Evolutionary conservation across 2,329 filamentous ascomycete species (phyloP).

Genomic region (Diaporthe citriasiana): DNA sequence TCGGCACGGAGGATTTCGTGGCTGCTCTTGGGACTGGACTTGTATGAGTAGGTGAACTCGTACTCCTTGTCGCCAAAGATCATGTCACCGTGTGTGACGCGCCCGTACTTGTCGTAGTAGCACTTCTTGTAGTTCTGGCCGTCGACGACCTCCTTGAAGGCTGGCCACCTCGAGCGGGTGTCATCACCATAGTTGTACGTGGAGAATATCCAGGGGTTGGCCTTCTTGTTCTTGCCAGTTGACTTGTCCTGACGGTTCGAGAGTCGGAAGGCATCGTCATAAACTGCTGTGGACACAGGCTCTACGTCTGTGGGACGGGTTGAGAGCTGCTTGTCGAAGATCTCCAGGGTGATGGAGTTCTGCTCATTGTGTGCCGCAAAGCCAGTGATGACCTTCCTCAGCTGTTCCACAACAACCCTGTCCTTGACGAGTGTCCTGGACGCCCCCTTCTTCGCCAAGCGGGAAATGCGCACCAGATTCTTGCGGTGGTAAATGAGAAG

Average conservation of each 20-base stretch:
- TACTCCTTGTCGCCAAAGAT: slow-evolving; percentile 48
- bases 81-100: slow-evolving; percentile 51
- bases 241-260: slow-evolving; percentile 44
- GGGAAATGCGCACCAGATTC: slow-evolving; percentile 50
- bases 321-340: slow-evolving; percentile 49
- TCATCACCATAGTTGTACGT: slow-evolving; percentile 49
- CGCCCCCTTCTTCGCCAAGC: slow-evolving; percentile 52
- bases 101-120: slow-evolving; percentile 54
- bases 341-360: slow-evolving; percentile 47
- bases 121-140: slow-evolving; percentile 46
- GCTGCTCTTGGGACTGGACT: slow-evolving; percentile 50
- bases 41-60: slow-evolving; percentile 54
- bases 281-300: slow-evolving; percentile 48
- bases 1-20: slow-evolving; percentile 53
- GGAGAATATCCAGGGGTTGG: slow-evolving; percentile 40
- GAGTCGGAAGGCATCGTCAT: slow-evolving; percentile 50
- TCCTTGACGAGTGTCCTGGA: slow-evolving; percentile 49
- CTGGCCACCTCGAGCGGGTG: slow-evolving; percentile 46
- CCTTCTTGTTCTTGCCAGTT: slow-evolving; percentile 43
- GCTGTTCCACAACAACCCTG: slow-evolving; percentile 50
- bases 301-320: slow-evolving; percentile 44
- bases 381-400: slow-evolving; percentile 51
- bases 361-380: slow-evolving; percentile 49
- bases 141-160: slow-evolving; percentile 47
- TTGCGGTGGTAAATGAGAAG: slow-evolving; percentile 53